These are phyloP conservation scores for Radiomyces spectabilis DNA, from an alignment of 192 early-diverging fungal species.

Conservation along the genomic window DNA sequence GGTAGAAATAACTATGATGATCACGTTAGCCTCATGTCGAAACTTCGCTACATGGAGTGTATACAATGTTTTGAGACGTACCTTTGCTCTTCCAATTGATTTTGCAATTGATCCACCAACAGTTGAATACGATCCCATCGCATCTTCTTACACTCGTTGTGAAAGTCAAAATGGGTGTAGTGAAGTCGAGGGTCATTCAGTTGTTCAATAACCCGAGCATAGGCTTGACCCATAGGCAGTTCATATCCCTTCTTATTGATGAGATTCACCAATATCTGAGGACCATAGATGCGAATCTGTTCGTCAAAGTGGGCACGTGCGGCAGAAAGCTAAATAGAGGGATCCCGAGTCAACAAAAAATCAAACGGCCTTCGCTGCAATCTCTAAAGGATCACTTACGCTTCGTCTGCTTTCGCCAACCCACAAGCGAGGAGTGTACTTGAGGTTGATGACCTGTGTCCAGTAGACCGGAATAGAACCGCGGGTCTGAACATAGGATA, in stretches of 20 bases:
- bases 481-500: constrained; percentile 88
- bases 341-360: too few relatives aligned
- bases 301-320: constrained; percentile 69
- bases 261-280: constrained; percentile 86
- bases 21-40: too few relatives aligned
- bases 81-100: constrained; percentile 50
- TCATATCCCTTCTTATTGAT: constrained; percentile 95
- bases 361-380: background rate
- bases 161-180: constrained; percentile 97
- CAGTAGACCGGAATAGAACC: constrained; percentile 95
- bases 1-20: constrained; percentile 54
- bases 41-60: too few relatives aligned
- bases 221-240: constrained; percentile 73
- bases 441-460: constrained; percentile 87
- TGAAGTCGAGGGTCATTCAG: constrained; percentile 49
- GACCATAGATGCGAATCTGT: constrained; percentile 66
- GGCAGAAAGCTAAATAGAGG: constrained; percentile 46
- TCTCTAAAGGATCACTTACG: constrained; percentile 35
- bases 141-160: constrained; percentile 94
- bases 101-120: constrained; percentile 71
- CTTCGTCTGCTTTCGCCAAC: constrained; percentile 59
- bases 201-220: constrained; percentile 55
- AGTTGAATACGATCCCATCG: constrained; percentile 84
- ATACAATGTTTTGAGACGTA: too few relatives aligned
- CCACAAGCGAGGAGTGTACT: constrained; percentile 84